Evolutionary conservation across 805 yeast genomes (phyloP).

Genomic region (Candida verbasci): DNA sequence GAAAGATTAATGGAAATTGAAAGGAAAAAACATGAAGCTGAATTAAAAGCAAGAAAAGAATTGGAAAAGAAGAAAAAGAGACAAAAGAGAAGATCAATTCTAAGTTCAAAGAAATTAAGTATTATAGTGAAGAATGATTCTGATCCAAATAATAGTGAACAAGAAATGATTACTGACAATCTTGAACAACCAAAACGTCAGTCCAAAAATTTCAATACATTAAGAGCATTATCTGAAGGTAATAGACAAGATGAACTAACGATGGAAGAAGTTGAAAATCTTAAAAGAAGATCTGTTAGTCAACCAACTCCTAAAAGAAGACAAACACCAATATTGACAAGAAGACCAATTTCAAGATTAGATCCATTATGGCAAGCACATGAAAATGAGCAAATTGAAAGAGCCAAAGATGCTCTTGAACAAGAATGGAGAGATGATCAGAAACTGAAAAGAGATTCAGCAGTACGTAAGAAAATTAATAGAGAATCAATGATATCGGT

Average conservation of each 20-base stretch:
- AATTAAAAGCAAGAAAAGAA: constrained; percentile 42
- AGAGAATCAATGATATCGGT: constrained; percentile 36
- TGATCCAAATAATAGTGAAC: constrained; percentile 21
- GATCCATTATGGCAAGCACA: constrained; percentile 55
- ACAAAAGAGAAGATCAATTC: constrained; percentile 36
- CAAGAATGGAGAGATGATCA: constrained; percentile 10
- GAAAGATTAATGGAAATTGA: constrained; percentile 46
- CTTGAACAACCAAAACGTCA: constrained; percentile 36
- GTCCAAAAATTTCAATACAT: constrained; percentile 19
- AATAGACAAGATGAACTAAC: constrained; percentile 34
- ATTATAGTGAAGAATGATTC: constrained; percentile 33
- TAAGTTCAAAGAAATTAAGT: constrained; percentile 33
- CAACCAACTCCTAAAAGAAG: constrained; percentile 32
- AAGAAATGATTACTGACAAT: constrained; percentile 22
- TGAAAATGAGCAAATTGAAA: constrained; percentile 43
- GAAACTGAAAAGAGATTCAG: constrained; percentile 6
- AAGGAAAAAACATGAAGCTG: constrained; percentile 50
- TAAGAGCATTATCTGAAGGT: constrained; percentile 37
- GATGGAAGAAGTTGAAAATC: constrained; percentile 38
- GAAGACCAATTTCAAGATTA: constrained; percentile 53
- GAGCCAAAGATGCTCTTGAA: constrained; percentile 39
- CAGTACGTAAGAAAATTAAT: constrained; percentile 12
- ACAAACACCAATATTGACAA: constrained; percentile 37
- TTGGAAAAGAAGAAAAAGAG: constrained; percentile 43
- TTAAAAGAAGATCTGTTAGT: constrained; percentile 45